Conservation (phyloP, 75 land plant genomes). For the Pinus albicaulis region DNA sequence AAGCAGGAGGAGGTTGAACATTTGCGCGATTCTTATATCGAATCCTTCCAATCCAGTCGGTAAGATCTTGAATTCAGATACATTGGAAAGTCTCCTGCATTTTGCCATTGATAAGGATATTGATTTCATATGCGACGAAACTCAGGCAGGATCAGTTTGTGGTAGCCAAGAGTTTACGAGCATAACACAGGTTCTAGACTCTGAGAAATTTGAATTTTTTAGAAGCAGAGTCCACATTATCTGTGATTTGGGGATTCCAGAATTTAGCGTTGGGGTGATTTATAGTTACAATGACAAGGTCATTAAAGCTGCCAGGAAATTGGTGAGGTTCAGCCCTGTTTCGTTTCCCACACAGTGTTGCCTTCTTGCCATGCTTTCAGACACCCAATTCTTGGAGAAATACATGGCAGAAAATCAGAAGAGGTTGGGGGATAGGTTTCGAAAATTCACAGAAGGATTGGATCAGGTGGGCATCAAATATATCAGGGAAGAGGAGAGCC, state of each 20-base stretch:
- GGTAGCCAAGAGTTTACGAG: conserved; percentile 61
- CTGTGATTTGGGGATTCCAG: conserved; percentile 68
- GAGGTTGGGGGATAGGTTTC: conserved; percentile 31
- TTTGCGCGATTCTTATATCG: conserved; percentile 65
- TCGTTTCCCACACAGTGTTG: conserved; percentile 62
- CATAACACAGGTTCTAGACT: conserved; percentile 55
- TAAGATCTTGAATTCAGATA: conserved; percentile 36
- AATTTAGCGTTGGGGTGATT: conserved; percentile 78
- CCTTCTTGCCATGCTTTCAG: conserved; percentile 31
- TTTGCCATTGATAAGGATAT: conserved; percentile 68
- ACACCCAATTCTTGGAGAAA: conserved; percentile 26
- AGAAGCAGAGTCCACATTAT: conserved; percentile 69
- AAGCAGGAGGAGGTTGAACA: conserved; percentile 47
- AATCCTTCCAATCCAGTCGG: conserved; percentile 83
- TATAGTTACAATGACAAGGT: conserved; percentile 70
- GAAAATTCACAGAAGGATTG: conserved; percentile 9
- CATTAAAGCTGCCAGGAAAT: conserved; percentile 52
- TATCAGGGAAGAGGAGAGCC: conserved; percentile 11
- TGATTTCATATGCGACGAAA: conserved; percentile 79
- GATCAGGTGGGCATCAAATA: conserved; percentile 16
- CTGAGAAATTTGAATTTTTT: conserved; percentile 32
- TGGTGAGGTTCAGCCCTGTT: conserved; percentile 65
- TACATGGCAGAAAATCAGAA: conserved; percentile 32
- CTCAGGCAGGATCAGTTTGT: conserved; percentile 64
- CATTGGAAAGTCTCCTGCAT: conserved; percentile 35